phyloP scores from a whole-genome alignment of 2,329 filamentous ascomycete genomes.

The Ophiocordyceps sinensis region DNA sequence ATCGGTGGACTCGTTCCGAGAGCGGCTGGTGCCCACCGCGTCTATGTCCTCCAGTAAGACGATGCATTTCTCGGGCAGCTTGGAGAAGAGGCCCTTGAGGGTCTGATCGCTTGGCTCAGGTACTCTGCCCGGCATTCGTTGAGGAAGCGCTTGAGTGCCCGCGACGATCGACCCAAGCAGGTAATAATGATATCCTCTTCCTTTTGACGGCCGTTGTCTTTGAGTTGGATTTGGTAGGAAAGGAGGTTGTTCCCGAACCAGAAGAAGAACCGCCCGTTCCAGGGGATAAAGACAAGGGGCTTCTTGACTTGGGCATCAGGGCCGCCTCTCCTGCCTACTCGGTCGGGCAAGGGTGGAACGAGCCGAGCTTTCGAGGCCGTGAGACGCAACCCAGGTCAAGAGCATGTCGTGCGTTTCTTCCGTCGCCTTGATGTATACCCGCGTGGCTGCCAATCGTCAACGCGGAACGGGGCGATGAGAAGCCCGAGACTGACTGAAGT shows the following conservation, averaged over 20 bases:
- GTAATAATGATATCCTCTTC: constrained; percentile 11
- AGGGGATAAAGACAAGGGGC: constrained; percentile 4
- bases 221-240: constrained; percentile 3
- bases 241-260: constrained; percentile 5
- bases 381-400: constrained; percentile 3
- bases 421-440: constrained; percentile 1
- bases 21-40: constrained; percentile 4
- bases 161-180: constrained; percentile 10
- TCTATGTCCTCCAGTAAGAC: constrained; percentile 27
- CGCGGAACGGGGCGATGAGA: background rate
- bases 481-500: no score
- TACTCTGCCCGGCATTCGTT: constrained; percentile 6
- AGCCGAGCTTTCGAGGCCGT: constrained; percentile 6
- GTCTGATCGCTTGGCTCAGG: constrained; percentile 14
- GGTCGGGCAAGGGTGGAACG: constrained; percentile 4
- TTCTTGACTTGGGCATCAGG: background rate
- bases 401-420: constrained; percentile 5
- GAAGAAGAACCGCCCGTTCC: constrained; percentile 4
- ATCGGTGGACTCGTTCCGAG: no score
- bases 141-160: constrained; percentile 13
- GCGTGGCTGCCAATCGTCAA: constrained; percentile 1
- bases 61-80: constrained; percentile 19
- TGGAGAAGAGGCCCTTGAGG: constrained; percentile 15
- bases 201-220: constrained; percentile 5
- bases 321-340: background rate